Percentiles rank a stretch among this genome's conserved stretches.
phyloP scores from a whole-genome alignment of 2,329 filamentous ascomycete species.

The Colletotrichum sp. region DNA sequence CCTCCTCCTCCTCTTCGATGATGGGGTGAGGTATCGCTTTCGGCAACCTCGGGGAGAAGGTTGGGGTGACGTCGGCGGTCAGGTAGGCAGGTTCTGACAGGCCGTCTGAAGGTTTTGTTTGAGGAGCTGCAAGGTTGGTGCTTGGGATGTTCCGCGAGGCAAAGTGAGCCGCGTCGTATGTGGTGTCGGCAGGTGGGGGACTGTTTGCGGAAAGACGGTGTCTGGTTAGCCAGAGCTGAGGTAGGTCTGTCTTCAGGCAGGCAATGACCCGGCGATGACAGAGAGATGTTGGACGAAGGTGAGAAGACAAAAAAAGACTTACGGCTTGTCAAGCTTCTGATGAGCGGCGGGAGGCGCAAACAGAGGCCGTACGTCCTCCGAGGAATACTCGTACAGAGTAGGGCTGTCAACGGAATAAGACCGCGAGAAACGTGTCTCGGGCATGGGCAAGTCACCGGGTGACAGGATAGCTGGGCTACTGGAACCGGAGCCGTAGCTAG shows the following conservation, averaged over 20 bases:
- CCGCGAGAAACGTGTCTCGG: slow-evolving; percentile 59
- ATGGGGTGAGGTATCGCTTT: slow-evolving; percentile 20
- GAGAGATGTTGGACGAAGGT: background rate
- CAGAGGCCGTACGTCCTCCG: slow-evolving; percentile 16
- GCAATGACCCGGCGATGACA: background rate
- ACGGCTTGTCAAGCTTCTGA: slow-evolving; percentile 15
- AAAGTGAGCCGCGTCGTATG: slow-evolving; percentile 24
- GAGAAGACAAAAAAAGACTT: slow-evolving; percentile 6
- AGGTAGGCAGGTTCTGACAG: slow-evolving; percentile 49
- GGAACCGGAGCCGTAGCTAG: slow-evolving; percentile 47
- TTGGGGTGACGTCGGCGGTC: slow-evolving; percentile 42
- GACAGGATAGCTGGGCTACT: slow-evolving; percentile 25
- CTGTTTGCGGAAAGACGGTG: slow-evolving; percentile 7
- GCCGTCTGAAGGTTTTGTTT: slow-evolving; percentile 45
- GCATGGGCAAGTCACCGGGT: slow-evolving; percentile 46
- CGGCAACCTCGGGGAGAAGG: slow-evolving; percentile 18
- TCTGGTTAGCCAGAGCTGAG: background rate
- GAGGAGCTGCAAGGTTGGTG: slow-evolving; percentile 46
- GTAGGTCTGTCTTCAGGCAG: background rate
- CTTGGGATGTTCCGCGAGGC: slow-evolving; percentile 41
- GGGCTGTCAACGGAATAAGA: slow-evolving; percentile 63
- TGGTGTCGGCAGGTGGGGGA: slow-evolving; percentile 4
- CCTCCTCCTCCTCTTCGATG: slow-evolving; percentile 40
- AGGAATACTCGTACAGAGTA: slow-evolving; percentile 64
- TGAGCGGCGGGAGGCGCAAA: slow-evolving; percentile 16